These are phyloP conservation scores for Bruguiera hainesii DNA, from an alignment of 441 rosid genomes.

Conservation along the genomic window DNA sequence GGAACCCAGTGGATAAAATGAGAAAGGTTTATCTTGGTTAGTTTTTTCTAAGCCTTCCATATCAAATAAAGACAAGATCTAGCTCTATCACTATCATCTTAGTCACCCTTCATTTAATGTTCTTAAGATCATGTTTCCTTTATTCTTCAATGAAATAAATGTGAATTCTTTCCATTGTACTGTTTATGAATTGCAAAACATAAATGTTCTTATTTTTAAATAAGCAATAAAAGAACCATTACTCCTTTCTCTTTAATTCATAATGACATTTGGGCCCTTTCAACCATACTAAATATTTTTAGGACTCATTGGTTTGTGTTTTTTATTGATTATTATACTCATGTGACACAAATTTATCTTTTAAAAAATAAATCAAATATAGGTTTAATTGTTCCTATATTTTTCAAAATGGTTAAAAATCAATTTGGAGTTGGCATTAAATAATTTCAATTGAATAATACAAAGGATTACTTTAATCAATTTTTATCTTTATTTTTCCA, in stretches of 20 bases:
- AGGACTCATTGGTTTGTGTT: background rate
- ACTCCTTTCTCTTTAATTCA: conserved; percentile 9
- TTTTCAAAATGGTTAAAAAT: background rate
- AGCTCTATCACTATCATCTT: background rate
- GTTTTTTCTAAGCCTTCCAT: background rate
- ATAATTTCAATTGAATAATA: background rate
- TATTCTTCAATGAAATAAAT: background rate
- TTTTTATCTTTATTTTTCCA: background rate
- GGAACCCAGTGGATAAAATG: too few species aligned
- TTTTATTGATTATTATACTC: background rate
- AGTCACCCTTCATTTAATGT: background rate
- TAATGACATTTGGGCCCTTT: conserved; percentile 14
- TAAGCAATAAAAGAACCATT: background rate
- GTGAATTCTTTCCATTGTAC: background rate
- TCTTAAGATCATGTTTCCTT: background rate
- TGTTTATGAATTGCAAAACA: conserved; percentile 4
- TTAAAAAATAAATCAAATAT: conserved; percentile 10
- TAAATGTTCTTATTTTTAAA: background rate
- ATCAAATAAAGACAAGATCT: background rate
- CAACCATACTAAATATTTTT: background rate
- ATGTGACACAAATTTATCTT: background rate
- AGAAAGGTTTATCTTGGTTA: background rate
- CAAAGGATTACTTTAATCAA: background rate
- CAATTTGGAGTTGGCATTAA: background rate
- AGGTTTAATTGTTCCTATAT: background rate